Conservation (phyloP, 371 early-diverging fungal species). For the Haplosporangium sp. region DNA sequence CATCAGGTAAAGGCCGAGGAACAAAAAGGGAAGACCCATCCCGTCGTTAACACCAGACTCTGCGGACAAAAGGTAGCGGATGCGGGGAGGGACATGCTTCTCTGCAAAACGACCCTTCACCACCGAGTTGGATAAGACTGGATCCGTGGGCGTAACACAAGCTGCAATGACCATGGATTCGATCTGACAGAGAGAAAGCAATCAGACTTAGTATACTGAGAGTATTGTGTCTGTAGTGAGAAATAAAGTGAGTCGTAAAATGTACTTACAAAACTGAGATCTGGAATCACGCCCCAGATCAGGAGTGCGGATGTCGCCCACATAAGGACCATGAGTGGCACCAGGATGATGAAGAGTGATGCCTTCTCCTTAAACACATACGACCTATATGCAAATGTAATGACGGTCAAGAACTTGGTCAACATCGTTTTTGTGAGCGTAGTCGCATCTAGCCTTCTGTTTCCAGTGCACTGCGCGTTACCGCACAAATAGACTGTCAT, state of each 20-base stretch:
- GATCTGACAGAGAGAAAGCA: slow-evolving; percentile 54
- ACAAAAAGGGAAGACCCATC: slow-evolving; percentile 89
- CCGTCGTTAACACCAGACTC: slow-evolving; percentile 68
- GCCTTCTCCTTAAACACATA: slow-evolving; percentile 72
- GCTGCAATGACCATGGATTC: slow-evolving; percentile 86
- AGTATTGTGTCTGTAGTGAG: background rate
- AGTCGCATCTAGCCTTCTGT: background rate
- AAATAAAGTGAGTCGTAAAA: background rate
- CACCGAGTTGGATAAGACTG: slow-evolving; percentile 93
- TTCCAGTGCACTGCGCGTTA: background rate
- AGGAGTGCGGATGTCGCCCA: slow-evolving; percentile 84
- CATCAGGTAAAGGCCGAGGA: slow-evolving; percentile 78
- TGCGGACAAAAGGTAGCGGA: slow-evolving; percentile 87
- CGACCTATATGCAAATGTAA: slow-evolving; percentile 47
- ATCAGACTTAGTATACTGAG: background rate
- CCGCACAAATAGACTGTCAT: too few species aligned
- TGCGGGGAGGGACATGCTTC: slow-evolving; percentile 80
- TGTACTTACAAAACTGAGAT: slow-evolving; percentile 69
- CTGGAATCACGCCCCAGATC: slow-evolving; percentile 74
- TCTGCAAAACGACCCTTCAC: slow-evolving; percentile 96
- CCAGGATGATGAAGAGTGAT: slow-evolving; percentile 79
- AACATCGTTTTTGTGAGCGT: background rate
- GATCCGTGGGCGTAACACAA: slow-evolving; percentile 96
- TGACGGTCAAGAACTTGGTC: background rate
- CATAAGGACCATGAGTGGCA: slow-evolving; percentile 89